Percentiles rank a stretch among this genome's conserved stretches.
These are phyloP conservation scores for Cunninghamia lanceolata DNA, from an alignment of 75 land plant species.

Conservation along the genomic window DNA sequence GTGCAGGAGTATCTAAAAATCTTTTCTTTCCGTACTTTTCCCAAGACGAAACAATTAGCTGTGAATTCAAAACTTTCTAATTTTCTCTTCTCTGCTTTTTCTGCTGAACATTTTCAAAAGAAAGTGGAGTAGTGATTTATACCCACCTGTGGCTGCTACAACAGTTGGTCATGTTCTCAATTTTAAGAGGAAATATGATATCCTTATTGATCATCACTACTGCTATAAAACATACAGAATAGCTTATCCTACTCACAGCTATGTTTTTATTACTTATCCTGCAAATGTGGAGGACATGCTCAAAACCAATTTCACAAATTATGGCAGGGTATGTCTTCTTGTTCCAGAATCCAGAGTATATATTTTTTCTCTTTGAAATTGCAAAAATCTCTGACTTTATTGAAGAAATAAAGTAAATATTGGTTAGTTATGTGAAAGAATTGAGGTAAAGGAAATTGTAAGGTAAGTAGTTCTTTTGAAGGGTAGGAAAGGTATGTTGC, in stretches of 20 bases:
- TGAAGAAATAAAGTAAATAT: too few species aligned
- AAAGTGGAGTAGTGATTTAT: neutral
- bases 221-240: conserved; percentile 8
- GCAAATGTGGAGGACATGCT: conserved; percentile 15
- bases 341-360: neutral
- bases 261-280: conserved; percentile 5
- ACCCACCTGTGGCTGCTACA: neutral
- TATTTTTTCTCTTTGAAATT: too few species aligned
- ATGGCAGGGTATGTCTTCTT: conserved; percentile 9
- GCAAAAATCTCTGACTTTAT: too few species aligned
- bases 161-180: neutral
- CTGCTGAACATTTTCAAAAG: neutral
- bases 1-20: too few species aligned
- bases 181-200: neutral
- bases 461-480: too few species aligned
- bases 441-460: too few species aligned
- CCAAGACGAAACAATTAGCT: too few species aligned
- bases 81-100: neutral
- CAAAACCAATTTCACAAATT: conserved; percentile 22
- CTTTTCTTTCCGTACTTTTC: too few species aligned
- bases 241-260: neutral
- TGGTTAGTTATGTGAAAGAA: too few species aligned
- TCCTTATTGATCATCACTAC: neutral
- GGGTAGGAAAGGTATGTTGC: too few species aligned
- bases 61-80: too few species aligned